A percentile compares a stretch with the other conserved stretches of the same genome.
Conservation (phyloP, 495 filamentous ascomycete species). For the Bacidia rubella region DNA sequence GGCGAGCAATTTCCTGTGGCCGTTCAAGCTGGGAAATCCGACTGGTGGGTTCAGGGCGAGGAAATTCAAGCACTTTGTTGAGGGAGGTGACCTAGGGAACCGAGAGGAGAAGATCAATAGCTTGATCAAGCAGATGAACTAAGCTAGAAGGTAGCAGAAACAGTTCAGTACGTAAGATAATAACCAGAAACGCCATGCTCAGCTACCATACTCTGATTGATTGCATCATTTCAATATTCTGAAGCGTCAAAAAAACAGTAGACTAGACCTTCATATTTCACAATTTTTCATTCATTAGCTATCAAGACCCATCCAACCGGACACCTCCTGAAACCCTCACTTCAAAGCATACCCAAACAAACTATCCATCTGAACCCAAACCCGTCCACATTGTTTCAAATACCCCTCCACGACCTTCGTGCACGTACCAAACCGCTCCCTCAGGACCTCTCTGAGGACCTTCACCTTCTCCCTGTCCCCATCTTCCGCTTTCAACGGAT, state of each 20-base stretch:
- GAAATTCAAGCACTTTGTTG: slow-evolving; percentile 99
- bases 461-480: slow-evolving; percentile 47
- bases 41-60: slow-evolving; percentile 86
- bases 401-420: slow-evolving; percentile 71
- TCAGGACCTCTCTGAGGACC: slow-evolving; percentile 67
- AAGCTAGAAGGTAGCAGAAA: slow-evolving; percentile 24
- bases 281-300: no score
- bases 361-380: slow-evolving; percentile 93
- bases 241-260: no score
- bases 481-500: slow-evolving; percentile 3
- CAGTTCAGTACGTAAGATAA: not conserved
- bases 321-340: slow-evolving; percentile 1
- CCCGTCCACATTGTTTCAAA: slow-evolving; percentile 82
- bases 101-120: slow-evolving; percentile 97
- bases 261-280: no score
- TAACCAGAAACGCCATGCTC: no score
- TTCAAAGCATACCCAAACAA: slow-evolving; percentile 60
- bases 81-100: slow-evolving; percentile 97
- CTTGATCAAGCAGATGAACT: slow-evolving; percentile 98
- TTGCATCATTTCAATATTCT: not conserved
- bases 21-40: slow-evolving; percentile 98
- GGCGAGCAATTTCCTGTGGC: slow-evolving; percentile 99
- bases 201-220: not conserved
- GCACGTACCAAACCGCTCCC: slow-evolving; percentile 58
- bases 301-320: not conserved